phyloP scores from a whole-genome alignment of 768 basidiomycete species.

The Roridomyces roridus region DNA sequence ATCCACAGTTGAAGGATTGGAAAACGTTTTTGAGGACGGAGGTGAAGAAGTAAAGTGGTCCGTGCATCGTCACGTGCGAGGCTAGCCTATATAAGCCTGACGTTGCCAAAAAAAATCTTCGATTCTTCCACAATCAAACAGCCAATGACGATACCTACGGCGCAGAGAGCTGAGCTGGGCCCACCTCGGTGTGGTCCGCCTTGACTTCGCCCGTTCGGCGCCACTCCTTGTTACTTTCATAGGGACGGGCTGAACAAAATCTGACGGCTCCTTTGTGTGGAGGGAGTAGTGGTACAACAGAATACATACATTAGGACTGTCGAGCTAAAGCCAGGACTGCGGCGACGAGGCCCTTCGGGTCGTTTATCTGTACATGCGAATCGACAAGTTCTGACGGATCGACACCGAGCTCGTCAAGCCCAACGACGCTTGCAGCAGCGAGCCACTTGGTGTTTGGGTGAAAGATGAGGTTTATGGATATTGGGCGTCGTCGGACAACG shows the following conservation, averaged over 20 bases:
- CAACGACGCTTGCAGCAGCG: slow-evolving; percentile 62
- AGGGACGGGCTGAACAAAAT: slow-evolving; percentile 63
- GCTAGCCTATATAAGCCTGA: slow-evolving; percentile 5
- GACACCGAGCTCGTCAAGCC: slow-evolving; percentile 55
- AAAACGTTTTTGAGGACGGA: slow-evolving; percentile 12
- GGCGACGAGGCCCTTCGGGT: slow-evolving; percentile 69
- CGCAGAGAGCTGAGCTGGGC: slow-evolving; percentile 64
- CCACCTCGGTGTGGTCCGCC: slow-evolving; percentile 48
- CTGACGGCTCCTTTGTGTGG: slow-evolving; percentile 53
- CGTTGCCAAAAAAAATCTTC: slow-evolving; percentile 26
- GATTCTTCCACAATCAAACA: slow-evolving; percentile 56
- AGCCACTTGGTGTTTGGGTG: slow-evolving; percentile 72
- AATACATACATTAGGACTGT: too few relatives aligned
- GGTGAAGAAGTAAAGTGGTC: slow-evolving; percentile 8
- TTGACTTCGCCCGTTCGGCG: slow-evolving; percentile 74
- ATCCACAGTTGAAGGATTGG: slow-evolving; percentile 21
- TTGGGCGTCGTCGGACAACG: slow-evolving; percentile 43
- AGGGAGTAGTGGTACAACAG: neutral
- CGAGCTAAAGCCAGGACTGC: slow-evolving; percentile 60
- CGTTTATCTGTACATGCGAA: slow-evolving; percentile 65
- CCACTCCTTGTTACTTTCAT: slow-evolving; percentile 63
- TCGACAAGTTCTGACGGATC: slow-evolving; percentile 67
- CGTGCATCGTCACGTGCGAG: slow-evolving; percentile 6
- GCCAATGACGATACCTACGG: slow-evolving; percentile 60
- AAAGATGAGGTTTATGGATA: slow-evolving; percentile 68